Base-by-base conservation (phyloP, 108 stramenopile genomes). In the Nitzschia putrida region DNA sequence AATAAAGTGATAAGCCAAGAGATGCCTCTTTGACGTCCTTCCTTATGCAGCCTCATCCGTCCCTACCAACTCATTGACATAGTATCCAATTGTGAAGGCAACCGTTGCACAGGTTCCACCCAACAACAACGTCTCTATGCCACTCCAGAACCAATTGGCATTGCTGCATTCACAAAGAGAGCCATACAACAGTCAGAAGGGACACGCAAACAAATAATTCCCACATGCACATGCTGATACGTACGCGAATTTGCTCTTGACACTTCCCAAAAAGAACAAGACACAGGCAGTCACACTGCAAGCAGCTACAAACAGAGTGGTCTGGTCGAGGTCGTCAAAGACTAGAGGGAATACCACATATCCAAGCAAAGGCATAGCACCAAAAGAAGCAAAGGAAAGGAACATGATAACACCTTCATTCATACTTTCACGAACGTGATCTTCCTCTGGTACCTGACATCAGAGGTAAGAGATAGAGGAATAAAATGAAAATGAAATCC, bases 371-470 rank as follows among this genome's bases (percentile, higher is more conserved):
- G 97, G 97, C 61, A 95, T 53, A 13, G 90, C 66, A 60, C 96
- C 97, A 76, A 95, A 95, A 12, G 80, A 53, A 40, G 95, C 95
- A 71, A 97, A 98, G 21, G 89, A 72, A 53, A 83, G 72, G 77
- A 98, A 98, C 94, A 96, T 98, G 29, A 95, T 84, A 21, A 96
- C 58, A 65, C 94, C 97, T 73, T 98, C 97, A 54, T 88, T 88
- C 69, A 96, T 71, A 59, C 83, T 88, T 54, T 94, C 95, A 18
- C 63, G 70, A 38, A 95, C 87, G 50, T 93, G 90, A 78, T 93
- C 75, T 39, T 90, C 86, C 47, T 92, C 91, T n/a, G 96, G 96
- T 16, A 96, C 96, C 61, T 63, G 22, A 7, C 16, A 34, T 3
- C 29, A 4, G 29, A 1, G 29, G 29, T 34, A 3, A 34, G 29